Percentiles rank a stretch among this genome's conserved stretches.
These are phyloP conservation scores for Suillus tomentosus DNA, from an alignment of 768 basidiomycete species.

Conservation along the genomic window DNA sequence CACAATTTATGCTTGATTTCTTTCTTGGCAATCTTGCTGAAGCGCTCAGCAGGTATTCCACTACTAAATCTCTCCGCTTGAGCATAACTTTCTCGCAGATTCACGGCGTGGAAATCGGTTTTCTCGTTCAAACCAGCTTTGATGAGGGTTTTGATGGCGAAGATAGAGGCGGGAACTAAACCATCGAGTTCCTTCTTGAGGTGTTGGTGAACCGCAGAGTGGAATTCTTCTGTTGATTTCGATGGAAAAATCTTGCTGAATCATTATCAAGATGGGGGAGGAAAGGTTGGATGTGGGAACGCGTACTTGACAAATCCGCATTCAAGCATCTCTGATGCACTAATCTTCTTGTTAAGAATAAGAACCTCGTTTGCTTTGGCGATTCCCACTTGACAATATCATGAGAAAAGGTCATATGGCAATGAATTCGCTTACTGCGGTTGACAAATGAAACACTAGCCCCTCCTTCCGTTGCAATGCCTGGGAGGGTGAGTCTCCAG, in stretches of 20 bases:
- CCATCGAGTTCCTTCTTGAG: conserved; percentile 55
- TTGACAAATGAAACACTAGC: conserved; percentile 71
- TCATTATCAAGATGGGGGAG: conserved; percentile 3
- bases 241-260: conserved; percentile 60
- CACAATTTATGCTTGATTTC: conserved; percentile 69
- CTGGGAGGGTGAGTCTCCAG: conserved; percentile 33
- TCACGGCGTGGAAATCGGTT: conserved; percentile 63
- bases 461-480: conserved; percentile 68
- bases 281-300: neutral
- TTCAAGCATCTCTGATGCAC: conserved; percentile 54
- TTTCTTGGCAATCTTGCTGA: conserved; percentile 57
- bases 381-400: conserved; percentile 55
- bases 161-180: conserved; percentile 55
- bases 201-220: conserved; percentile 48
- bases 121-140: conserved; percentile 58
- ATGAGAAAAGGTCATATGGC: neutral
- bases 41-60: conserved; percentile 56
- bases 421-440: conserved; percentile 45
- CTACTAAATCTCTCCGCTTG: conserved; percentile 67
- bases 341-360: conserved; percentile 68
- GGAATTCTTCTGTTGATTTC: conserved; percentile 55
- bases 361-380: conserved; percentile 72
- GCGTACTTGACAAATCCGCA: conserved; percentile 68
- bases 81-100: conserved; percentile 69
- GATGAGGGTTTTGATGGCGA: conserved; percentile 55